A percentile compares a stretch with the other conserved stretches of the same genome.
Evolutionary conservation across 306 rosid genomes (phyloP).

Genomic region (Castanea mollissima): DNA sequence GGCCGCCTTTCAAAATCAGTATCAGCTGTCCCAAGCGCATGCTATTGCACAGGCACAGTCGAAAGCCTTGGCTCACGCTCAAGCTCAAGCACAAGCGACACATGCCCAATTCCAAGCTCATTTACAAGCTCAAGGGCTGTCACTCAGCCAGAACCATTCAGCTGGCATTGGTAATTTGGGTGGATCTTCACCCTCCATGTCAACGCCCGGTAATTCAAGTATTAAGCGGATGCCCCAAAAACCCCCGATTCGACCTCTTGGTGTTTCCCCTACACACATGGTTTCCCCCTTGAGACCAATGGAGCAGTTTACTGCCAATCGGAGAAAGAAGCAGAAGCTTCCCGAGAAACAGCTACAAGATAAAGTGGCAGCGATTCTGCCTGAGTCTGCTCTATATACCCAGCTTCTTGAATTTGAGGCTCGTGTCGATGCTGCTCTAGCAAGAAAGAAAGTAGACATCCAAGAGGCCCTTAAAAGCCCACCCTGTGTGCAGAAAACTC

Average conservation of each 20-base stretch:
- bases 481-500: slow-evolving; percentile 85
- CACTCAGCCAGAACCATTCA: slow-evolving; percentile 58
- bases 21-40: slow-evolving; percentile 84
- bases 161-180: slow-evolving; percentile 67
- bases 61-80: slow-evolving; percentile 71
- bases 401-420: slow-evolving; percentile 97
- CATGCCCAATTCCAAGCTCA: slow-evolving; percentile 95
- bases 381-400: slow-evolving; percentile 87
- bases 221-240: slow-evolving; percentile 68
- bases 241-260: slow-evolving; percentile 84
- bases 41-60: slow-evolving; percentile 92
- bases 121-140: slow-evolving; percentile 85
- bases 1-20: slow-evolving; percentile 75
- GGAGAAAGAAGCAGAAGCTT: slow-evolving; percentile 91
- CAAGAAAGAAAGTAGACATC: slow-evolving; percentile 93
- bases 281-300: slow-evolving; percentile 69
- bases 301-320: slow-evolving; percentile 75
- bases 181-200: slow-evolving; percentile 40
- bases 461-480: slow-evolving; percentile 95
- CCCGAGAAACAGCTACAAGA: slow-evolving; percentile 95
- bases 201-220: slow-evolving; percentile 51
- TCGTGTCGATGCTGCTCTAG: slow-evolving; percentile 85
- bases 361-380: slow-evolving; percentile 82
- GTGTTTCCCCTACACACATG: slow-evolving; percentile 52
- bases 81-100: slow-evolving; percentile 69